Conservation (phyloP, 176 grass and related monocot genomes). For the Pharus latifolius region DNA sequence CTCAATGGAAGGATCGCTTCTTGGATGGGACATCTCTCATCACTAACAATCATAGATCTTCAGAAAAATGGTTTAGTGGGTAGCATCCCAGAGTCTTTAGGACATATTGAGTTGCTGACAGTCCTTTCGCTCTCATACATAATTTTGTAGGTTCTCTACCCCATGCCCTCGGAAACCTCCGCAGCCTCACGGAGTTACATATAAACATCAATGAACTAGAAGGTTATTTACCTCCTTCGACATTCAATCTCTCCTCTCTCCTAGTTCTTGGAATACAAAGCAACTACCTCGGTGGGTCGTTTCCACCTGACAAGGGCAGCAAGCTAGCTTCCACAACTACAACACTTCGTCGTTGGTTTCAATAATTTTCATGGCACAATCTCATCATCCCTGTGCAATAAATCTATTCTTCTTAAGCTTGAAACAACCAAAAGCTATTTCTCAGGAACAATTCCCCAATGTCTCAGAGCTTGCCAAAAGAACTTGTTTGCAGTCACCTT, state of each 20-base stretch:
- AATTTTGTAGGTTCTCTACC: conserved; percentile 13
- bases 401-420: conserved; percentile 7
- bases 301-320: background rate
- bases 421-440: background rate
- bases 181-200: background rate
- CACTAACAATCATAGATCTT: background rate
- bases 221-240: background rate
- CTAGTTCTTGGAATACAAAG: background rate
- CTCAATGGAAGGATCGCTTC: background rate
- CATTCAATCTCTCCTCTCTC: conserved; percentile 11
- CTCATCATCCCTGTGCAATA: conserved; percentile 13
- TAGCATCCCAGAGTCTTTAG: conserved; percentile 4
- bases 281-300: background rate
- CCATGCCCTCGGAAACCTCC: background rate
- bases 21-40: conserved; percentile 16
- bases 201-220: background rate
- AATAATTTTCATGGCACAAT: conserved; percentile 17
- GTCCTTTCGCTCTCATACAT: background rate
- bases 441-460: conserved; percentile 10
- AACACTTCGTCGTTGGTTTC: background rate
- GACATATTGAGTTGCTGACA: background rate
- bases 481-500: background rate
- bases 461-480: background rate
- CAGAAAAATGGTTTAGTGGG: background rate
- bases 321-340: conserved; percentile 7